A percentile compares a stretch with the other conserved stretches of the same genome.
Conservation (phyloP, 164 flowering plant species). For the Aristolochia fimbriata region DNA sequence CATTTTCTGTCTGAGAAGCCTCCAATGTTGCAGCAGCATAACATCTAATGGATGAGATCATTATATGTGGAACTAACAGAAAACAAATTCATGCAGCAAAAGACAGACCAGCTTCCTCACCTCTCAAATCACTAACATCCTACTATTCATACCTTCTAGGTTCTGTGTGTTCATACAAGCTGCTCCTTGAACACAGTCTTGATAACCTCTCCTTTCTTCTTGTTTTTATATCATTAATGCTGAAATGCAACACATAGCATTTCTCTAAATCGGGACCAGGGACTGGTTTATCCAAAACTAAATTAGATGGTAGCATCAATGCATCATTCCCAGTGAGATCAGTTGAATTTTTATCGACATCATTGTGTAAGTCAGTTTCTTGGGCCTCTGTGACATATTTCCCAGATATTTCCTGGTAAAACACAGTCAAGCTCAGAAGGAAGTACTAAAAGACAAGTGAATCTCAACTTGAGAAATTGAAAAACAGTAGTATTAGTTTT, state of each 20-base stretch:
- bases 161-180: slow-evolving; percentile 13
- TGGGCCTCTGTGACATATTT: no score
- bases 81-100: not conserved
- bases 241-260: slow-evolving; percentile 54
- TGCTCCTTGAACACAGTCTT: slow-evolving; percentile 22
- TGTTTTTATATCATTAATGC: slow-evolving; percentile 42
- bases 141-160: slow-evolving; percentile 28
- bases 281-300: slow-evolving; percentile 25
- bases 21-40: slow-evolving; percentile 79
- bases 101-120: not conserved
- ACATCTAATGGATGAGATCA: slow-evolving; percentile 27
- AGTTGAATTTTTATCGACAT: no score
- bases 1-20: slow-evolving; percentile 58
- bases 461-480: no score
- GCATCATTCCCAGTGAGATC: no score
- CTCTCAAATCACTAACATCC: not conserved
- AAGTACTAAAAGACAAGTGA: no score
- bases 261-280: slow-evolving; percentile 28
- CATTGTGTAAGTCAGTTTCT: no score
- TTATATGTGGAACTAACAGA: not conserved
- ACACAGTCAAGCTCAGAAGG: no score
- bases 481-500: no score
- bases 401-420: no score
- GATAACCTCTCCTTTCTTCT: slow-evolving; percentile 50
- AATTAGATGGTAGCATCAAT: slow-evolving; percentile 15